Evolutionary conservation across 1,139 yeast species (phyloP).

Genomic region (Blastobotrys capitulatus): DNA sequence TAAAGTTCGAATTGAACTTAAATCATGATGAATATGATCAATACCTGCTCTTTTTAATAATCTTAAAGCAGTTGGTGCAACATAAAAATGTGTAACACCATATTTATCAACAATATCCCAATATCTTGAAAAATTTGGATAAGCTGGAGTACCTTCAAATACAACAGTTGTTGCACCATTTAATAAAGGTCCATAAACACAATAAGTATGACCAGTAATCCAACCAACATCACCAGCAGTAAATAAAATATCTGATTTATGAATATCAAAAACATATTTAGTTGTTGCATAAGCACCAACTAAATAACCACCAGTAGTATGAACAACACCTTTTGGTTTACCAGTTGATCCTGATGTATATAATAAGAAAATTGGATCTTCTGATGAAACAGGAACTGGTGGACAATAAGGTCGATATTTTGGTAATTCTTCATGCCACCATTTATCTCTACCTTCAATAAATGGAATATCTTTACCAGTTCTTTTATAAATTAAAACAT

Average conservation of each 20-base stretch:
- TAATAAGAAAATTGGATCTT: constrained; percentile 88
- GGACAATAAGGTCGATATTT: constrained; percentile 83
- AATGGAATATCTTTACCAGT: constrained; percentile 69
- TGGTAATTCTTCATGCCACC: constrained; percentile 86
- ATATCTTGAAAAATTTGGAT: constrained; percentile 93
- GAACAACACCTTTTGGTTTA: constrained; percentile 97
- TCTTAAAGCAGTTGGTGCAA: constrained; percentile 97
- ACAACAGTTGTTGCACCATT: constrained; percentile 89
- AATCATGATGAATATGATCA: constrained; percentile 81
- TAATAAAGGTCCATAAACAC: constrained; percentile 85
- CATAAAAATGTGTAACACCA: constrained; percentile 93
- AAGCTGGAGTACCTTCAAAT: constrained; percentile 97
- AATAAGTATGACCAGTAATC: constrained; percentile 98
- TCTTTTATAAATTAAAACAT: constrained; percentile 81
- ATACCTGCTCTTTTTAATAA: constrained; percentile 93
- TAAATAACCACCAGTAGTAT: constrained; percentile 88
- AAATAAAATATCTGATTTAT: constrained; percentile 66
- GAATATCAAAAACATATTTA: constrained; percentile 88
- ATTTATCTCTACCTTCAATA: constrained; percentile 79
- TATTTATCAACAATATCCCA: constrained; percentile 95
- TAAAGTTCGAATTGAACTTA: constrained; percentile 80
- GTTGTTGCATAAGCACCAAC: constrained; percentile 94
- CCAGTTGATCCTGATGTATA: constrained; percentile 98
- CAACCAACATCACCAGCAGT: constrained; percentile 99
- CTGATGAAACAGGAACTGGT: constrained; percentile 82